Percentiles rank a stretch among this genome's conserved stretches.
Evolutionary conservation across 352 stramenopile genomes (phyloP).

Genomic region (Phytophthora melonis): DNA sequence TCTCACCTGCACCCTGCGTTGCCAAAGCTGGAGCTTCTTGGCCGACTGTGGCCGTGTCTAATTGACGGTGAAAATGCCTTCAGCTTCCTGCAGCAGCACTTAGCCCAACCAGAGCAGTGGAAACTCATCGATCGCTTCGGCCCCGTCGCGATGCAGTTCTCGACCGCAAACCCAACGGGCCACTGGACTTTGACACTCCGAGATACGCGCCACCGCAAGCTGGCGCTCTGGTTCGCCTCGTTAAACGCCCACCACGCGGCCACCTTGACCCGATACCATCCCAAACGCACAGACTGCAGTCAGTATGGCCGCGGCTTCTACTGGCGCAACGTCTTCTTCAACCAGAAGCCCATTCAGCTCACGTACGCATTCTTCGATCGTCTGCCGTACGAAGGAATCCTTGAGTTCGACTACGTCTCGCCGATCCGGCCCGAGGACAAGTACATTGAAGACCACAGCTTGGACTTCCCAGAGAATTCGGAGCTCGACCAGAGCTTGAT

Average conservation of each 20-base stretch:
- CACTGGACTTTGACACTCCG: constrained; percentile 64
- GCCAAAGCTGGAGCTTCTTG: constrained; percentile 68
- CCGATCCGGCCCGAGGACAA: constrained; percentile 62
- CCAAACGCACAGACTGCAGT: constrained; percentile 65
- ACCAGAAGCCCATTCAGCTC: constrained; percentile 59
- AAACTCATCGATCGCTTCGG: constrained; percentile 65
- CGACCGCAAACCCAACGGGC: constrained; percentile 64
- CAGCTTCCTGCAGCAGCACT: constrained; percentile 57
- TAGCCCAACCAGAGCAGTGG: constrained; percentile 55
- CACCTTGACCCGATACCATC: constrained; percentile 36
- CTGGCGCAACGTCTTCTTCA: constrained; percentile 77
- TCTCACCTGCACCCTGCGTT: constrained; percentile 41
- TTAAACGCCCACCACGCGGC: constrained; percentile 59
- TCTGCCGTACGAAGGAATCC: constrained; percentile 56
- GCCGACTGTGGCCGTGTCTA: constrained; percentile 60
- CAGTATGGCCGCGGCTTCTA: constrained; percentile 66
- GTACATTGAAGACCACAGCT: constrained; percentile 30
- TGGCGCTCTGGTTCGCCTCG: constrained; percentile 75
- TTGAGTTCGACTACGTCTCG: constrained; percentile 81
- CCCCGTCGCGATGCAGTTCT: constrained; percentile 62
- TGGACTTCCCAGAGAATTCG: constrained; percentile 13
- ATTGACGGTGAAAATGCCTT: constrained; percentile 63
- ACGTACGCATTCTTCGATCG: constrained; percentile 70
- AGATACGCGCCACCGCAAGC: constrained; percentile 64
- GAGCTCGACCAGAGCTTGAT: constrained; percentile 21